A percentile compares a stretch with the other conserved stretches of the same genome.
Conservation (phyloP, 768 basidiomycete genomes). For the Termitomyces bulborhizus region DNA sequence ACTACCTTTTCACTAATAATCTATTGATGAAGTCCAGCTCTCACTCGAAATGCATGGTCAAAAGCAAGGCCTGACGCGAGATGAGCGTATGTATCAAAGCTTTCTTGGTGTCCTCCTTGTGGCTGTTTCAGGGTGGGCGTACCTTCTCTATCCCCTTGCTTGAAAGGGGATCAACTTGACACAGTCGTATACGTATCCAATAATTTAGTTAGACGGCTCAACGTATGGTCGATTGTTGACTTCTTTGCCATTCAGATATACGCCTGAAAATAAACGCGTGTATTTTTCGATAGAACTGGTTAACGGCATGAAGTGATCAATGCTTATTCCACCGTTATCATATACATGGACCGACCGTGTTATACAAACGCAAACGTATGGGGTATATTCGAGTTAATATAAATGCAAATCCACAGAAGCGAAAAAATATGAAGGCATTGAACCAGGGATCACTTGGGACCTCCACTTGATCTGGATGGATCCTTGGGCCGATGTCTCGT, state of each 20-base stretch:
- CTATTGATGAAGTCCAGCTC: background rate
- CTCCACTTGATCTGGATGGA: conserved; percentile 16
- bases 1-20: background rate
- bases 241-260: background rate
- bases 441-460: background rate
- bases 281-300: background rate
- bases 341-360: background rate
- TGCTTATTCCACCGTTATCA: background rate
- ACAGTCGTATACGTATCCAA: background rate
- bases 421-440: background rate
- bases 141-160: background rate
- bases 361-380: background rate
- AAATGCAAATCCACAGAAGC: background rate
- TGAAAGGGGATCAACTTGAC: background rate
- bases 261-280: too few relatives aligned
- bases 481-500: conserved; percentile 56
- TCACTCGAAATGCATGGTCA: too few relatives aligned
- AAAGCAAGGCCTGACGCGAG: background rate
- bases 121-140: background rate
- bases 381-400: background rate
- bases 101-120: too few relatives aligned
- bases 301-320: background rate
- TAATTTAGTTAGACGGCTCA: background rate
- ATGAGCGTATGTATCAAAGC: too few relatives aligned
- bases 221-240: background rate